Conservation (phyloP, 176 grass and related monocot species). For the Avena sativa region DNA sequence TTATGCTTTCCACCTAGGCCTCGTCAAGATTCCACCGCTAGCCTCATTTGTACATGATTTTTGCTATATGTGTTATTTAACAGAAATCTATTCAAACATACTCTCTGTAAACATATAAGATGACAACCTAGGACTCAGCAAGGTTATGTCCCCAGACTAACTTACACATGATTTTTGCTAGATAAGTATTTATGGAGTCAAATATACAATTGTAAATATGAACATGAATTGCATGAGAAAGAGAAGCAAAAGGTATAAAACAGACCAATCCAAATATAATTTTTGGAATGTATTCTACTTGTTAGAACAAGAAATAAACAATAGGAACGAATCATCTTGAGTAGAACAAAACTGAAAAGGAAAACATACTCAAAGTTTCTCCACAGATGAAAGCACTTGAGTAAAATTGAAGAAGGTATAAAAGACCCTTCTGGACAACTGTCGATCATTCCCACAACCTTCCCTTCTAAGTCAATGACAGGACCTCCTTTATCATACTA, state of each 20-base stretch:
- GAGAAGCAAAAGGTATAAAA: neutral
- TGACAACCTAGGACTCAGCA: neutral
- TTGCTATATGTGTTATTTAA: neutral
- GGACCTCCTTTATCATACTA: constrained; percentile 14
- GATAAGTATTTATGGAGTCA: neutral
- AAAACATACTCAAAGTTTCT: neutral
- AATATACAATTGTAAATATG: neutral
- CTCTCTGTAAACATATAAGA: neutral
- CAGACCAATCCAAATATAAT: neutral
- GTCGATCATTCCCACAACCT: neutral
- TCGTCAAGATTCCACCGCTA: neutral
- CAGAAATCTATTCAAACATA: constrained; percentile 1
- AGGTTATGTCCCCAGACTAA: neutral
- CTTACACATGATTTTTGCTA: constrained; percentile 18
- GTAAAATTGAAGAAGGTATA: constrained; percentile 20
- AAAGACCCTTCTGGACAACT: neutral
- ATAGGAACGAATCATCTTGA: neutral
- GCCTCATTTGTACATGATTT: constrained; percentile 3
- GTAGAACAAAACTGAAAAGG: neutral
- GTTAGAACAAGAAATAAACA: constrained; percentile 19
- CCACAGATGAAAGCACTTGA: constrained; percentile 9
- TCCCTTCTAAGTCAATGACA: constrained; percentile 1
- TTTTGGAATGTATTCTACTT: neutral
- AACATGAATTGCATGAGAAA: neutral
- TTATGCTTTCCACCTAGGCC: neutral